Percentiles rank a stretch among this genome's conserved stretches.
Evolutionary conservation across 192 early-diverging fungal species (phyloP).

Genomic region (Linnemannia exigua): DNA sequence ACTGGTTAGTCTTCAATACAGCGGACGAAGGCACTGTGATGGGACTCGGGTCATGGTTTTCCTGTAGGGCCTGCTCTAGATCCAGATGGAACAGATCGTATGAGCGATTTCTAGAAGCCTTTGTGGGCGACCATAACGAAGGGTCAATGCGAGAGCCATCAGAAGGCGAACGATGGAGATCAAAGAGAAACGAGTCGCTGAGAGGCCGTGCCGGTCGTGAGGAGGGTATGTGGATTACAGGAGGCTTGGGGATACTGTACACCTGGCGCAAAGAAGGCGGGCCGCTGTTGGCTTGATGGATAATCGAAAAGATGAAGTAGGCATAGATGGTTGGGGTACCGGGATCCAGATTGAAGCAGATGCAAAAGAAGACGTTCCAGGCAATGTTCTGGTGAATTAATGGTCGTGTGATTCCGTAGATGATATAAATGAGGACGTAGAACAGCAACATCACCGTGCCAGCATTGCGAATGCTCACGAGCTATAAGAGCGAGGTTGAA

Average conservation of each 20-base stretch:
- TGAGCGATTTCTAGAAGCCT: not conserved
- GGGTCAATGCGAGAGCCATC: not conserved
- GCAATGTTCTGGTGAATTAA: slow-evolving; percentile 39
- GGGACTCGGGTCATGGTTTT: not conserved
- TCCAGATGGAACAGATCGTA: slow-evolving; percentile 5
- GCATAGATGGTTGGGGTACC: slow-evolving; percentile 51
- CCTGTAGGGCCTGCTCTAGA: not conserved
- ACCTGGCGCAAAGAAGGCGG: slow-evolving; percentile 19
- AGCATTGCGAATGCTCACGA: slow-evolving; percentile 56
- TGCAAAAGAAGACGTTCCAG: slow-evolving; percentile 51
- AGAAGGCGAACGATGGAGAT: slow-evolving; percentile 21
- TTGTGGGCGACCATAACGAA: slow-evolving; percentile 8
- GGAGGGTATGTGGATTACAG: slow-evolving; percentile 26
- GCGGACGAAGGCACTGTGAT: not conserved
- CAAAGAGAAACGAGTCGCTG: slow-evolving; percentile 41
- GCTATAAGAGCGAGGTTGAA: not conserved
- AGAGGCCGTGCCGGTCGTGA: slow-evolving; percentile 15
- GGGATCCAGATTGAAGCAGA: slow-evolving; percentile 50
- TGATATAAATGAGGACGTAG: slow-evolving; percentile 41
- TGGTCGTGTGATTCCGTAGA: slow-evolving; percentile 44
- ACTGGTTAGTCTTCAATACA: not conserved
- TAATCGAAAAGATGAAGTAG: slow-evolving; percentile 52
- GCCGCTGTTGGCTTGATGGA: slow-evolving; percentile 33
- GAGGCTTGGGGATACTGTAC: slow-evolving; percentile 24
- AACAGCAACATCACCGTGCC: slow-evolving; percentile 47